These are phyloP conservation scores for Gossypium herbaceum DNA, from an alignment of 345 rosid genomes.

Conservation along the genomic window DNA sequence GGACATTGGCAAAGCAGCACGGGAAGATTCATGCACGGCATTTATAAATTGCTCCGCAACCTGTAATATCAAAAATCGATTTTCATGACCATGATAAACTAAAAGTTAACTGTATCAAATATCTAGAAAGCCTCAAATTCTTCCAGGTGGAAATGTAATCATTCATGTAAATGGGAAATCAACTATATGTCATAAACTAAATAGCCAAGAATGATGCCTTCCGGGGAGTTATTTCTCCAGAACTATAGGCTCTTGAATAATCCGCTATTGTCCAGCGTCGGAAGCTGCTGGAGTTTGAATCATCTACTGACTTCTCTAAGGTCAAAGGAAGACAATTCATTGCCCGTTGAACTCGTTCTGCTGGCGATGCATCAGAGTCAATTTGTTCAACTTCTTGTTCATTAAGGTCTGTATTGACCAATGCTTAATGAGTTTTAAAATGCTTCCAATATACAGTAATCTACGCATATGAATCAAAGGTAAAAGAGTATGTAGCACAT, in stretches of 20 bases:
- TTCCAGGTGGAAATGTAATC: neutral
- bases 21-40: conserved; percentile 41
- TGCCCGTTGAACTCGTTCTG: conserved; percentile 45
- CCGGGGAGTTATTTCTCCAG: conserved; percentile 45
- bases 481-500: neutral
- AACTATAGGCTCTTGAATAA: conserved; percentile 50
- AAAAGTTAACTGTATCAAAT: neutral
- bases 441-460: neutral
- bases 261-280: conserved; percentile 47
- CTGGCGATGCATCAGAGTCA: conserved; percentile 30
- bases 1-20: conserved; percentile 42
- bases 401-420: conserved; percentile 28
- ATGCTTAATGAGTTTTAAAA: neutral
- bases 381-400: conserved; percentile 40
- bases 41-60: conserved; percentile 53
- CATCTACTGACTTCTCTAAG: conserved; percentile 4
- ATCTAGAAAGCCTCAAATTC: neutral
- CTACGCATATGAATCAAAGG: neutral
- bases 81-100: neutral
- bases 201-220: conserved; percentile 26
- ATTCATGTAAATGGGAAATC: neutral
- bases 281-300: conserved; percentile 20
- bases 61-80: conserved; percentile 21
- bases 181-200: neutral
- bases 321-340: conserved; percentile 34